Base-by-base conservation (phyloP, 2,329 filamentous ascomycete species). In the Alternaria brassicicola region DNA sequence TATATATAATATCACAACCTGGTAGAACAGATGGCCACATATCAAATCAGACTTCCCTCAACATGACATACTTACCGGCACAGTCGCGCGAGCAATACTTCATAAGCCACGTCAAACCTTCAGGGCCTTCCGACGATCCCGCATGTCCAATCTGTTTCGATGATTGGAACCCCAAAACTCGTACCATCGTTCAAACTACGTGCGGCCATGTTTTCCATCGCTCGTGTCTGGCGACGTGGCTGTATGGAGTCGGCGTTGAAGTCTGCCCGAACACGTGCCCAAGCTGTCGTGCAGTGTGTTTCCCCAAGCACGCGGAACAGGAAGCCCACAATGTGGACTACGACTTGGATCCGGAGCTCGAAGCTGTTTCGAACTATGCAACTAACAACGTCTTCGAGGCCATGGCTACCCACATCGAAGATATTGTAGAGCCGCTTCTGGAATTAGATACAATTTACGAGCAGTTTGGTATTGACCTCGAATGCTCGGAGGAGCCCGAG, bases 251-350 rank as follows among this genome's bases (percentile, higher is more conserved):
- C 5, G 12, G 19, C 12, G 7, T 4, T 15, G 43, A 35, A 47
- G 13, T n/a, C 3, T 3, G 28, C 4, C 30, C 3, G 30, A 47
- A 47, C 43, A 47, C 43, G 15, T 47, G 43, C 3, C 43, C 43
- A 35, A n/a, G 19, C 43, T 47, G 43, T 47, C 43, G 43, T 47
- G 43, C 43, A 25, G 43, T 47, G 21, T 47, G 43, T 12, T 47
- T 33, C 17, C 19, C 31, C 19, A 21, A 0, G 5, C 19, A 31
- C 17, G 21, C 19, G 13, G 19, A 35, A 31, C 30, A 28, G 43
- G 30, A 4, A 47, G 8, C 19, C 28, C 28, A 31, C 9, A 23
- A 23, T 35, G 12, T 33, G 17, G 17, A 46, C 28, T 6, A 31
- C 28, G 28, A 12, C 10, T 23, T 31, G 2, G 19, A n/a, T 23